Conservation (phyloP, 1,284 basidiomycete species). For the Melampsora larici-populina region DNA sequence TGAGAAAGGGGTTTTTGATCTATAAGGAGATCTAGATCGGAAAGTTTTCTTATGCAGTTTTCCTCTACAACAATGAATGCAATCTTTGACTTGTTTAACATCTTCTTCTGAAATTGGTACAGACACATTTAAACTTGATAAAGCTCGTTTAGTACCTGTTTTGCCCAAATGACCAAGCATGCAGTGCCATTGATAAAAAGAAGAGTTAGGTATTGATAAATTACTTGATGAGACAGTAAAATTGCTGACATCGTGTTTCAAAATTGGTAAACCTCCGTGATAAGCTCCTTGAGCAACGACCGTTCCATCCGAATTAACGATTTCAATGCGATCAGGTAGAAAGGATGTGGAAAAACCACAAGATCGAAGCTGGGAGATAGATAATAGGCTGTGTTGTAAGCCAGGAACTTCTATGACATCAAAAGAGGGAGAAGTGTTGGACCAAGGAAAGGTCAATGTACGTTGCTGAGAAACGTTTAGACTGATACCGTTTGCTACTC, state of each 20-base stretch:
- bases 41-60: constrained; percentile 7
- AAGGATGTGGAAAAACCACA: too few species aligned
- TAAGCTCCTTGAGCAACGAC: too few species aligned
- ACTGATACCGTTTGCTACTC: too few species aligned
- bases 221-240: too few species aligned
- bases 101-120: neutral
- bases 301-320: too few species aligned
- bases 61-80: neutral
- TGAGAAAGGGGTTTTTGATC: neutral
- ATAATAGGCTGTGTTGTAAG: neutral
- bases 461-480: too few species aligned
- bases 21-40: neutral
- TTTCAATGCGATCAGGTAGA: too few species aligned
- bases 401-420: neutral
- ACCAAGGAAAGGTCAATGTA: too few species aligned
- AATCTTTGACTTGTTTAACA: neutral
- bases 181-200: neutral
- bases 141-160: neutral
- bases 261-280: too few species aligned
- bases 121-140: neutral
- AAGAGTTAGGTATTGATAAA: neutral
- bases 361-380: neutral
- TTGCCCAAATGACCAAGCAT: neutral
- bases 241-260: too few species aligned
- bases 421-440: neutral